Conservation (phyloP, 441 rosid genomes). For the Pelargonium cotyledonis region DNA sequence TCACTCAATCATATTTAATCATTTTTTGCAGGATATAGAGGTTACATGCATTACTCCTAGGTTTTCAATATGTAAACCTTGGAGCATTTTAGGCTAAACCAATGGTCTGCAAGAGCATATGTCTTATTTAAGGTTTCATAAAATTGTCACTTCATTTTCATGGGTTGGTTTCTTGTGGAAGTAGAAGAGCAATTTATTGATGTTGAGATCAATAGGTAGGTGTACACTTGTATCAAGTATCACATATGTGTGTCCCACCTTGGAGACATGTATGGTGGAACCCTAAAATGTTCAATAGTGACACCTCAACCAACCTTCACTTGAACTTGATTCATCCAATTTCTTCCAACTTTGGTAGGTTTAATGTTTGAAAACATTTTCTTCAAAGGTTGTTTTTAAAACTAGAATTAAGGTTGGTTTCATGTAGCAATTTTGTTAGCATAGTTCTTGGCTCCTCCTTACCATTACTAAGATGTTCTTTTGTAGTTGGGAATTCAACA, state of each 20-base stretch:
- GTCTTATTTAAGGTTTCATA: too few species aligned
- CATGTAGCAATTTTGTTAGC: not conserved
- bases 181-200: not conserved
- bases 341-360: not conserved
- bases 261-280: not conserved
- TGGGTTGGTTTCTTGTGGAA: not conserved
- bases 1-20: not conserved
- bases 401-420: not conserved
- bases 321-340: not conserved
- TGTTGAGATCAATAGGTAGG: not conserved
- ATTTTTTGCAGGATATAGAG: not conserved
- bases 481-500: too few species aligned
- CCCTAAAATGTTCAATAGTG: not conserved
- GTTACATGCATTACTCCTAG: not conserved
- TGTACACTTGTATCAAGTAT: not conserved
- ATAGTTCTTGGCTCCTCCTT: too few species aligned
- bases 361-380: not conserved
- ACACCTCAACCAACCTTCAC: slow-evolving; percentile 2
- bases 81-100: too few species aligned
- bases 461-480: too few species aligned
- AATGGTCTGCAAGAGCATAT: too few species aligned
- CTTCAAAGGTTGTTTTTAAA: not conserved
- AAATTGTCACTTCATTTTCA: not conserved
- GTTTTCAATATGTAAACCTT: not conserved
- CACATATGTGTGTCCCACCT: not conserved